Evolutionary conservation across 495 filamentous ascomycete species (phyloP).

Genomic region (Bombardia bombarda): DNA sequence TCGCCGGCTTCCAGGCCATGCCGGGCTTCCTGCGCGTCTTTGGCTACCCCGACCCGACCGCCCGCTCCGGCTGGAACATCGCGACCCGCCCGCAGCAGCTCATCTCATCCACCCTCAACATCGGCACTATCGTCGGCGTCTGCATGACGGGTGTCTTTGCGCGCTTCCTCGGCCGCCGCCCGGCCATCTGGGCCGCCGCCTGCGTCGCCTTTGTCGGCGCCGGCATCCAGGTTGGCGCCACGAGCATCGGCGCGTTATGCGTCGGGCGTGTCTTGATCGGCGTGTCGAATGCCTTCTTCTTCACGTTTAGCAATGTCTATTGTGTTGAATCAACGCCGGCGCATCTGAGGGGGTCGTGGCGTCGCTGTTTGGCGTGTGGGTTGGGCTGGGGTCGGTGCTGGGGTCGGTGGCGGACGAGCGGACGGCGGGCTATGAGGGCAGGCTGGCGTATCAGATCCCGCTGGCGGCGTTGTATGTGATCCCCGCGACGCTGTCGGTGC

Average conservation of each 20-base stretch:
- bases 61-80: slow-evolving; percentile 2
- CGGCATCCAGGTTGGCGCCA: slow-evolving; percentile 41
- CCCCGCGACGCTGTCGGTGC: slow-evolving; percentile 38
- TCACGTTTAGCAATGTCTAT: slow-evolving; percentile 43
- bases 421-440: neutral
- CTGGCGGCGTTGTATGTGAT: slow-evolving; percentile 47
- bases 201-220: slow-evolving; percentile 32
- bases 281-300: slow-evolving; percentile 42
- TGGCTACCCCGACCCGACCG: slow-evolving; percentile 5
- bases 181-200: slow-evolving; percentile 37
- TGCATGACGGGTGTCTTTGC: slow-evolving; percentile 46
- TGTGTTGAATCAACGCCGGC: slow-evolving; percentile 27
- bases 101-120: slow-evolving; percentile 44
- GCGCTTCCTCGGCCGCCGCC: slow-evolving; percentile 37
- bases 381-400: neutral
- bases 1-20: slow-evolving; percentile 53
- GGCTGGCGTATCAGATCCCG: slow-evolving; percentile 18
- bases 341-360: slow-evolving; percentile 31
- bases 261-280: slow-evolving; percentile 43
- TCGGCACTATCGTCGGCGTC: slow-evolving; percentile 29
- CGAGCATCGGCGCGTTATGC: slow-evolving; percentile 32
- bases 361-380: slow-evolving; percentile 22
- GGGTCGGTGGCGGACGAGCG: neutral
- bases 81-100: slow-evolving; percentile 39
- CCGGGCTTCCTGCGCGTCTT: slow-evolving; percentile 44